These are phyloP conservation scores for Pulveroboletus sp. DNA, from an alignment of 768 basidiomycete genomes.

Conservation along the genomic window DNA sequence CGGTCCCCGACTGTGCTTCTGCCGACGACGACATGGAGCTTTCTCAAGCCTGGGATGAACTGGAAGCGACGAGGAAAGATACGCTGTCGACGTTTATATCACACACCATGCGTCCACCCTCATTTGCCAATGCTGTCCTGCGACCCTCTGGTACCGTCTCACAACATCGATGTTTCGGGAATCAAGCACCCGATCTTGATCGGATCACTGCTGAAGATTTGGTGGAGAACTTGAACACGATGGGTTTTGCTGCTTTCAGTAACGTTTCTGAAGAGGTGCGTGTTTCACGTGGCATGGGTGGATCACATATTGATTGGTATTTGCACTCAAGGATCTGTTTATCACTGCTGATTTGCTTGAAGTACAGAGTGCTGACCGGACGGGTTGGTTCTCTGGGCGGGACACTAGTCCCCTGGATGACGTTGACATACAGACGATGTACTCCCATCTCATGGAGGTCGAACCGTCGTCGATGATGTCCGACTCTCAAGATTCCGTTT, in stretches of 20 bases:
- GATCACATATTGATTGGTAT: constrained; percentile 6
- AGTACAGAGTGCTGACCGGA: constrained; percentile 74
- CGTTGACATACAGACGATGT: constrained; percentile 78
- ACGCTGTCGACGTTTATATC: constrained; percentile 47
- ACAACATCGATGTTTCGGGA: constrained; percentile 27
- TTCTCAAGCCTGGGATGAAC: constrained; percentile 42
- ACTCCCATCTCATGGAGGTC: constrained; percentile 68
- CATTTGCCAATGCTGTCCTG: constrained; percentile 25
- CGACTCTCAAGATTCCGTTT: constrained; percentile 67
- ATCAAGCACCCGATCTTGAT: constrained; percentile 62
- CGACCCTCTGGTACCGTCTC: constrained; percentile 13
- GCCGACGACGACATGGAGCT: constrained; percentile 42
- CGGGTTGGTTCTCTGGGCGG: constrained; percentile 68
- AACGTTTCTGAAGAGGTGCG: constrained; percentile 76
- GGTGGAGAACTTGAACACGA: constrained; percentile 75
- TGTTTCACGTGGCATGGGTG: constrained; percentile 8
- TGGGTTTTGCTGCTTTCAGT: constrained; percentile 71
- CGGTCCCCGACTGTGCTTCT: constrained; percentile 37
- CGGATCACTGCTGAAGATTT: constrained; percentile 63
- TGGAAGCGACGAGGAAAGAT: constrained; percentile 42
- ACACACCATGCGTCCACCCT: constrained; percentile 60
- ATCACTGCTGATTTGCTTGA: constrained; percentile 76
- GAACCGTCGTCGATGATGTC: constrained; percentile 71
- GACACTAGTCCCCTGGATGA: constrained; percentile 57
- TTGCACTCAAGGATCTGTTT: constrained; percentile 61